These are phyloP conservation scores for Venturiaceae sp. DNA, from an alignment of 2,329 filamentous ascomycete genomes.

Conservation along the genomic window DNA sequence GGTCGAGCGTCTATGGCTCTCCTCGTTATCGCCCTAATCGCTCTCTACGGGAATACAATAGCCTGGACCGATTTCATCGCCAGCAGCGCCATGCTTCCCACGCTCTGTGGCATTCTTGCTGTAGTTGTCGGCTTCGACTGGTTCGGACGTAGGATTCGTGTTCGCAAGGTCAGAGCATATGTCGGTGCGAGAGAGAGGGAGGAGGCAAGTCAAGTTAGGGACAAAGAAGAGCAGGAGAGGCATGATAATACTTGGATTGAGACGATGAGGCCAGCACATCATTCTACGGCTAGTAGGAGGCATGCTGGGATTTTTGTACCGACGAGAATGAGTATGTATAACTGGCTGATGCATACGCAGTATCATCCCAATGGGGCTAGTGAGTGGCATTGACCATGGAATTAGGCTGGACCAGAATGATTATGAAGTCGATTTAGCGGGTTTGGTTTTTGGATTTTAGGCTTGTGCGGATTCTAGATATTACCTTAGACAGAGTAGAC, in stretches of 20 bases:
- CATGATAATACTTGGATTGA: not conserved
- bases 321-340: conserved; percentile 1
- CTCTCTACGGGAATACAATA: not conserved
- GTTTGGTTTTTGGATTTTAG: too few relatives aligned
- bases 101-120: not conserved
- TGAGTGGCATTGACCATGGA: too few relatives aligned
- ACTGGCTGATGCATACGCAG: not conserved
- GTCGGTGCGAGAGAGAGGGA: not conserved
- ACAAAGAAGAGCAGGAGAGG: not conserved
- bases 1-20: not conserved
- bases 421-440: too few relatives aligned
- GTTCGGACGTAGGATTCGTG: not conserved
- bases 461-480: too few relatives aligned
- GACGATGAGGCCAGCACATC: not conserved
- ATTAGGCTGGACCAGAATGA: too few relatives aligned
- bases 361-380: not conserved
- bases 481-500: too few relatives aligned
- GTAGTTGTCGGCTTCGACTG: not conserved
- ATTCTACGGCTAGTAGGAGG: not conserved
- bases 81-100: not conserved
- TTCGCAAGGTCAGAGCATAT: not conserved
- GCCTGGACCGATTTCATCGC: not conserved
- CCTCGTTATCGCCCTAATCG: not conserved
- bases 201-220: not conserved
- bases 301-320: not conserved